Evolutionary conservation across 345 rosid species (phyloP).

Genomic region (Citrus sinensis): DVS_A1.0 CM039169.1:28445501-28446000

Average conservation of each 20-base stretch:
- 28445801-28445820: constrained; percentile 67
- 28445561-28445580: constrained; percentile 32
- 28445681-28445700: constrained; percentile 20
- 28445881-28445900: not conserved
- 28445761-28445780: no score
- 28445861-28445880: constrained; percentile 28
- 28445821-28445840: constrained; percentile 7
- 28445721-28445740: not conserved
- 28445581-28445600: constrained; percentile 35
- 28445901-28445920: no score
- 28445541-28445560: not conserved
- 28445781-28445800: not conserved
- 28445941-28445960: no score
- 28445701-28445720: not conserved
- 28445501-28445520: not conserved
- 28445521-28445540: not conserved
- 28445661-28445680: constrained; percentile 57
- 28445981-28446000: not conserved
- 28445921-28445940: not conserved
- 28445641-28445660: constrained; percentile 42
- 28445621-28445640: constrained; percentile 46
- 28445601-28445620: constrained; percentile 67
- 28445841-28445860: constrained; percentile 49
- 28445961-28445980: not conserved
- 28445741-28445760: no score